phyloP scores from a whole-genome alignment of 495 filamentous ascomycete species.

The Neurospora pannonica region DNA sequence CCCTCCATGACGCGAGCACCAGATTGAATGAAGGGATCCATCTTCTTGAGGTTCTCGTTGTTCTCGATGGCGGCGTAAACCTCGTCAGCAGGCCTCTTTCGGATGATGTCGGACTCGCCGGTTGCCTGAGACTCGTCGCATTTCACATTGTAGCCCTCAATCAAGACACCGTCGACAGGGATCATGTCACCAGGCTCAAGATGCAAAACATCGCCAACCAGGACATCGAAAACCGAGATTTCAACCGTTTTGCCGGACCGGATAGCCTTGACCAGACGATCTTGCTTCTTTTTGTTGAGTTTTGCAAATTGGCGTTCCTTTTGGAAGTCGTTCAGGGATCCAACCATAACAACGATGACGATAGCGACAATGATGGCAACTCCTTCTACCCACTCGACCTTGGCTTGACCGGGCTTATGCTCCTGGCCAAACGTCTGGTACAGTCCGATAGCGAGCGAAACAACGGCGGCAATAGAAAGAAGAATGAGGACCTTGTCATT shows the following conservation, averaged over 20 bases:
- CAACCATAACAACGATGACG: slow-evolving; percentile 64
- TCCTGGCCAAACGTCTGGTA: slow-evolving; percentile 51
- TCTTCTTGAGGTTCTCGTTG: slow-evolving; percentile 63
- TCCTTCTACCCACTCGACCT: slow-evolving; percentile 71
- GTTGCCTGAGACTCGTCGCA: slow-evolving; percentile 80
- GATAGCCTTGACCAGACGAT: slow-evolving; percentile 66
- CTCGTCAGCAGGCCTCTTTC: slow-evolving; percentile 63
- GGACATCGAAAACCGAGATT: slow-evolving; percentile 61
- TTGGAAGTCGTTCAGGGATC: slow-evolving; percentile 68
- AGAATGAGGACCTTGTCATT: slow-evolving; percentile 80
- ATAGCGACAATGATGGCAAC: slow-evolving; percentile 72
- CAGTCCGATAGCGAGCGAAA: slow-evolving; percentile 63
- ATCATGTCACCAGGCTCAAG: slow-evolving; percentile 67
- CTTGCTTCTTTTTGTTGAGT: slow-evolving; percentile 71
- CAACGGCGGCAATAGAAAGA: slow-evolving; percentile 60
- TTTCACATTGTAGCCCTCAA: slow-evolving; percentile 63
- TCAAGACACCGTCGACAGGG: slow-evolving; percentile 66
- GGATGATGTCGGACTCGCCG: slow-evolving; percentile 74
- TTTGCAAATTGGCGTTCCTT: slow-evolving; percentile 73
- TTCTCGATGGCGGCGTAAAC: slow-evolving; percentile 74
- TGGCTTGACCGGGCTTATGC: slow-evolving; percentile 32
- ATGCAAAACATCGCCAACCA: slow-evolving; percentile 65
- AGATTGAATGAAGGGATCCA: slow-evolving; percentile 92
- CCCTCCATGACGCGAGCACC: slow-evolving; percentile 90
- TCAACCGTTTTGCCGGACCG: slow-evolving; percentile 66